These are phyloP conservation scores for Luvunga scandens DNA, from an alignment of 345 rosid genomes.

Conservation along the genomic window DNA sequence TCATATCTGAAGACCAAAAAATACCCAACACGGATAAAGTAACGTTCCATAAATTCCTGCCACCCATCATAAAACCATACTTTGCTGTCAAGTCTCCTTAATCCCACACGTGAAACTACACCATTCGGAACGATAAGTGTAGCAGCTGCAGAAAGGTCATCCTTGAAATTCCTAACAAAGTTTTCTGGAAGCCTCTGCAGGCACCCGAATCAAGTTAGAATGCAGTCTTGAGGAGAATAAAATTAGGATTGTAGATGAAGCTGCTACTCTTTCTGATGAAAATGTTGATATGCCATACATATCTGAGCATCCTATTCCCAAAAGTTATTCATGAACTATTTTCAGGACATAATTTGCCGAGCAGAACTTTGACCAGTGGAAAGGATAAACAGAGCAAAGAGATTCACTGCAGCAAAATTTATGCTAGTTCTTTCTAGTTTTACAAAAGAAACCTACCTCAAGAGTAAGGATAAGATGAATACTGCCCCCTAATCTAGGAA, in stretches of 20 bases:
- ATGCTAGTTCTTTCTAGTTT: neutral
- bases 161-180: conserved; percentile 70
- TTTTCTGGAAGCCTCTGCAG: conserved; percentile 88
- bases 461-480: neutral
- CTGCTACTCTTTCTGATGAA: neutral
- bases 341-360: neutral
- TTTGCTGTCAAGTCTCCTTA: conserved; percentile 64
- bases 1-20: conserved; percentile 81
- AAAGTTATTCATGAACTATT: neutral
- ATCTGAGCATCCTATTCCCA: neutral
- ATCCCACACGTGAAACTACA: conserved; percentile 71
- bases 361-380: neutral
- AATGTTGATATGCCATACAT: conserved; percentile 6
- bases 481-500: neutral
- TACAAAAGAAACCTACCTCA: neutral
- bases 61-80: conserved; percentile 81
- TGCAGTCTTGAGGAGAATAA: neutral
- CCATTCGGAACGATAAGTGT: conserved; percentile 78
- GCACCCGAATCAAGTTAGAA: conserved; percentile 22
- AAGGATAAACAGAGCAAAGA: neutral
- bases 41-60: conserved; percentile 82
- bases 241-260: neutral
- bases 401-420: neutral
- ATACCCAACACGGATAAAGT: conserved; percentile 68
- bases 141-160: conserved; percentile 64